Base-by-base conservation (phyloP, 371 early-diverging fungal species). In the Funneliformis caledonium region DNA sequence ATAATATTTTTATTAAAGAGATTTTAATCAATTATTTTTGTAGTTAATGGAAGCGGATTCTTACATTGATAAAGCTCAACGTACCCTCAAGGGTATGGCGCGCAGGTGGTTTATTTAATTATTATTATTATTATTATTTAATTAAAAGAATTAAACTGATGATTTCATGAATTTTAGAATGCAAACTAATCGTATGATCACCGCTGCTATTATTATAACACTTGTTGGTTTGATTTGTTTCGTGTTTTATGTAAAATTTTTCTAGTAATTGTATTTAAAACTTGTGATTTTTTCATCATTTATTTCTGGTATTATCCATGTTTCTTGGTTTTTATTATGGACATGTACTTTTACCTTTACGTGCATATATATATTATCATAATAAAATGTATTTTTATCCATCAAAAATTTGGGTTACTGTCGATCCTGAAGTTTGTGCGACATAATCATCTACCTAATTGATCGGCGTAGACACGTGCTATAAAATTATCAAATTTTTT, bases 11-110 rank as follows among this genome's bases (percentile, higher is more conserved):
- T n/a, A 12, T 64, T 14, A 37, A n/a, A 61, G 10, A 5, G 10
- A 43, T 50, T 43, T 26, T 59, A 16, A 43, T 12, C 50, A 43
- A 48, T 9, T 26, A 5, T 43, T 9, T 37, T n/a, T 52, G n/a
- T 81, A 80, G 82, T 81, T 79, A 31, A 84, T 91, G 78, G 94
- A 94, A 74, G 97, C 97, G 0, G 97, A 98, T 85, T 89, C 93
- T 14, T 93, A 93, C 84, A 94, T 98, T 73, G 94, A 96, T 82
- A 92, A 93, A 82, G 95, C 96, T 47, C 93, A 94, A 67, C 92
- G 95, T 65, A 94, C 96, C 4, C 87, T 98, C 43, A 93, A 93
- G 84, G 91, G 91, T 64, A 98, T 98, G 98, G 94, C 96, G 10
- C 90, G 96, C 76, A 89, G 96, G 97, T 97, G 90, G 88, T 88